phyloP scores from a whole-genome alignment of 257 asterid genomes.

The Scutellaria minor region DNA sequence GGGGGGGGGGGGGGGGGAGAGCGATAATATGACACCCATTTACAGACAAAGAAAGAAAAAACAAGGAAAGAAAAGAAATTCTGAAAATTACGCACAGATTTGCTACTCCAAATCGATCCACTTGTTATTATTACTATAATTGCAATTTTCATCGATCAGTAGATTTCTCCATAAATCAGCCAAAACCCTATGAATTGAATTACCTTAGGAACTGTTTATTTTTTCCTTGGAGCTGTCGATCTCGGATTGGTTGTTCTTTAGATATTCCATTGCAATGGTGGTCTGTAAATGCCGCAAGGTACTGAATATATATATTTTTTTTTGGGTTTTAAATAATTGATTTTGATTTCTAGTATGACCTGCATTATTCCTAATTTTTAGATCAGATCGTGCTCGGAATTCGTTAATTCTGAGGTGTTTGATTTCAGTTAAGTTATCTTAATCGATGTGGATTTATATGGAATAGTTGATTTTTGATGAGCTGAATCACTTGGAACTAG shows the following conservation, averaged over 20 bases:
- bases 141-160: conserved; percentile 6
- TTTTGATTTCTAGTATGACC: background rate
- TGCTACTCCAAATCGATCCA: conserved; percentile 19
- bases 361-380: conserved; percentile 21
- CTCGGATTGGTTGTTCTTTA: conserved; percentile 38
- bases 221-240: conserved; percentile 39
- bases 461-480: conserved; percentile 20
- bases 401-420: conserved; percentile 9
- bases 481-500: conserved; percentile 5
- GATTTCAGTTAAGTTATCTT: conserved; percentile 1
- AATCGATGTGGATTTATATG: conserved; percentile 11
- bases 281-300: conserved; percentile 99
- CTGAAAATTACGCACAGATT: conserved; percentile 20
- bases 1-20: background rate
- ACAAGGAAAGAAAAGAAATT: background rate
- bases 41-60: background rate
- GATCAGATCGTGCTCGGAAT: conserved; percentile 49
- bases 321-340: conserved; percentile 10
- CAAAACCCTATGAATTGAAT: conserved; percentile 31
- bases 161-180: conserved; percentile 6
- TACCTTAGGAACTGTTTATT: background rate
- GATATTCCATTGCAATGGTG: conserved; percentile 66
- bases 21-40: background rate
- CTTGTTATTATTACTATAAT: background rate
- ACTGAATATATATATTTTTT: too few species aligned